Evolutionary conservation across 1,284 basidiomycete species (phyloP), one percentile per base, ranked within the genome.

Genomic region (Coniferiporia sulphurascens): DNA sequence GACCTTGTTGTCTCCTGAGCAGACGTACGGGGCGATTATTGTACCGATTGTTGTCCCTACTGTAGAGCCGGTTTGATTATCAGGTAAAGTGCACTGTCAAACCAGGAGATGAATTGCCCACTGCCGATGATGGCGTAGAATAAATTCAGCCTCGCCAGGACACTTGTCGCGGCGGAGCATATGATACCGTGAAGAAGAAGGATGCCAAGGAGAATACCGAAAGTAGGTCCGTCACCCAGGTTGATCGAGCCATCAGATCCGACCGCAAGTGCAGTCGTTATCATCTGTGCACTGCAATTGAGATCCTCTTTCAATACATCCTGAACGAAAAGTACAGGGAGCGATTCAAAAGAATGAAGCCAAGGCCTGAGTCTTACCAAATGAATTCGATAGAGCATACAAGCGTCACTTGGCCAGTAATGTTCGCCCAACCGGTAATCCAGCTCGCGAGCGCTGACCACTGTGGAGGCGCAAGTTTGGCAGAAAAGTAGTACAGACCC

Each of bases 351-450:
- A 48, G 52, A 27, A 27, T 5, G 27, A 27, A 27, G 27, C 27
- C 27, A 27, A 5, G 27, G 5, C 27, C 2, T 5, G 27, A 27
- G 27, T 27, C 27, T 27, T 52, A 78, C 80, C 85, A 85, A 19
- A 85, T 87, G 62, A 84, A 89, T 67, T 89, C 87, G 56, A 89
- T 89, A 4, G 85, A 87, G 65, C 84, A 87, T 36, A 89, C 84
- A 10, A 87, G 77, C 0, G 85, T 79, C 12, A 82, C 71, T 67
- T 82, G 81, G 17, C 82, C 79, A 1, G 78, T 82, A 48, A 84
- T 74, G 62, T 84, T 85, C 8, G 82, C 82, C 84, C 83, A 85
- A 1, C 80, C 79, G n/a, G 86, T 89, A 52, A 89, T 82, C 87
- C 87, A 89, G 65, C 84, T 85, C 1, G 85, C 84, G 35, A 89